These are phyloP conservation scores for Microsporum ferrugineum DNA, from an alignment of 2,329 filamentous ascomycete genomes.

Conservation along the genomic window DNA sequence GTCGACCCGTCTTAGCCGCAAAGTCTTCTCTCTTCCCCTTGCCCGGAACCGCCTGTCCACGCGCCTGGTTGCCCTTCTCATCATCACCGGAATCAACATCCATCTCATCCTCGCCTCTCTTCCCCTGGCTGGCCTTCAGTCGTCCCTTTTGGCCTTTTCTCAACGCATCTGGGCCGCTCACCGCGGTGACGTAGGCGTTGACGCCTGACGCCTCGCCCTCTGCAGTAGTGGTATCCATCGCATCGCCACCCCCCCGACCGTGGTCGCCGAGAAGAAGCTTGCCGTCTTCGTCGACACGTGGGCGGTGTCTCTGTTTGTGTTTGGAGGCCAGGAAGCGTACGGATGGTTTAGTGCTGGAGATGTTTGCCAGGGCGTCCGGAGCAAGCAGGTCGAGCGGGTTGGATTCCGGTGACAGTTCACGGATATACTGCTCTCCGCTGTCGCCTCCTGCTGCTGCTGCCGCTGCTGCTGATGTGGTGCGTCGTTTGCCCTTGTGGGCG, in stretches of 20 bases:
- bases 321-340: conserved; percentile 34
- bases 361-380: conserved; percentile 77
- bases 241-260: conserved; percentile 22
- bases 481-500: conserved; percentile 1
- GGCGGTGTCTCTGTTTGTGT: conserved; percentile 29
- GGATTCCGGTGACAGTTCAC: conserved; percentile 68
- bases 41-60: not conserved
- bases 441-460: not conserved
- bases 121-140: conserved; percentile 46
- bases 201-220: conserved; percentile 25
- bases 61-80: conserved; percentile 27
- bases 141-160: conserved; percentile 48
- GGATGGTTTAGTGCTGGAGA: conserved; percentile 75
- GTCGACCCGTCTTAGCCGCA: conserved; percentile 19
- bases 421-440: conserved; percentile 53
- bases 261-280: conserved; percentile 34
- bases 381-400: conserved; percentile 91
- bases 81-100: conserved; percentile 37
- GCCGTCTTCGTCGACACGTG: conserved; percentile 35
- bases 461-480: not conserved
- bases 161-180: conserved; percentile 48
- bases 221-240: conserved; percentile 39
- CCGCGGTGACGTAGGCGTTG: conserved; percentile 51
- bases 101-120: conserved; percentile 28
- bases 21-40: conserved; percentile 14